phyloP scores from a whole-genome alignment of 2,329 filamentous ascomycete genomes.

The Fusarium pseudoanthophilum region DNA sequence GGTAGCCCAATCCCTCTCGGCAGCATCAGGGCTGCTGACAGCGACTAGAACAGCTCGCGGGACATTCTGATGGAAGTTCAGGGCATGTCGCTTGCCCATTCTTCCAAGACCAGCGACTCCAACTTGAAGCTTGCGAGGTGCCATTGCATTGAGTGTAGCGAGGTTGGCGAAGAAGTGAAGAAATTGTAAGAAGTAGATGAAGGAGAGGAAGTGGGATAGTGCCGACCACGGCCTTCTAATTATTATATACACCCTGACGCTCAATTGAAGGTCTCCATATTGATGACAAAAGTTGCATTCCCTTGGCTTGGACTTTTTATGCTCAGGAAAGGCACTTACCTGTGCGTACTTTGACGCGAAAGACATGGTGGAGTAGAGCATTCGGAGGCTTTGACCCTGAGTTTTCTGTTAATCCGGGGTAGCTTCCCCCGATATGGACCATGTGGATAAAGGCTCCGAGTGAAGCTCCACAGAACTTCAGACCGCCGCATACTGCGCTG shows the following conservation, averaged over 20 bases:
- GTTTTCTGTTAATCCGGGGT: not conserved
- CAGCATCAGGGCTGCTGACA: conserved; percentile 58
- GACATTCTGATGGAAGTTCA: conserved; percentile 58
- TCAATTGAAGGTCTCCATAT: no score
- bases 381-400: not conserved
- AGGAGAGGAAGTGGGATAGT: not conserved
- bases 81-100: conserved; percentile 63
- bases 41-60: conserved; percentile 62
- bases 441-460: not conserved
- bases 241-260: not conserved
- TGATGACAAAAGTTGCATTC: not conserved
- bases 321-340: not conserved
- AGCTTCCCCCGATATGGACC: not conserved
- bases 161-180: not conserved
- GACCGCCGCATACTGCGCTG: not conserved
- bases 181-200: no score
- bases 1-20: conserved; percentile 58
- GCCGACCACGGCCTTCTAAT: not conserved
- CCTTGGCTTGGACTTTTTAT: no score
- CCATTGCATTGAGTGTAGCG: not conserved
- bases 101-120: conserved; percentile 62
- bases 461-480: not conserved
- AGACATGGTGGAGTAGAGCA: not conserved
- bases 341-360: not conserved
- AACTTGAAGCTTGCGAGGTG: conserved; percentile 51